phyloP scores from a whole-genome alignment of 371 early-diverging fungal species.

The Haplosporangium sp. region DNA sequence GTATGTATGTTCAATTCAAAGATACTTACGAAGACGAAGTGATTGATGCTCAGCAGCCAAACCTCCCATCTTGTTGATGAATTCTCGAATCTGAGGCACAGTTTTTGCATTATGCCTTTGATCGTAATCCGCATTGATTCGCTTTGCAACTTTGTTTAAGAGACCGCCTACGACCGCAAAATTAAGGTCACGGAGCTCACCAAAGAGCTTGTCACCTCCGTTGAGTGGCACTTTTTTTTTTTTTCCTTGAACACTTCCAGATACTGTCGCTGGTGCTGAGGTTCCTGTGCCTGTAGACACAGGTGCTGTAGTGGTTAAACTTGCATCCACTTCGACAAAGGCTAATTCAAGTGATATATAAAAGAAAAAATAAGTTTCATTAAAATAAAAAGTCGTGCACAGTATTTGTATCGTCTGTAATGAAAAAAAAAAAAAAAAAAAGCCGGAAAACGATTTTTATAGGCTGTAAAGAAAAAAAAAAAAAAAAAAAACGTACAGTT shows the following conservation, averaged over 20 bases:
- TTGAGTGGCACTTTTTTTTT: constrained; percentile 86
- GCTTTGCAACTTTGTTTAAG: constrained; percentile 84
- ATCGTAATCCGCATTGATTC: constrained; percentile 89
- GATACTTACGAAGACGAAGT: constrained; percentile 41
- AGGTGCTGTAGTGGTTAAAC: constrained; percentile 50
- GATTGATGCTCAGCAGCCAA: constrained; percentile 89
- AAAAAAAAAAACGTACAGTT: constrained; percentile 59
- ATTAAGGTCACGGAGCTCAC: constrained; percentile 87
- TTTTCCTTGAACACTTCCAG: constrained; percentile 57
- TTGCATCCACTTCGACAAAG: constrained; percentile 73
- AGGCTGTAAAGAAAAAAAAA: not conserved
- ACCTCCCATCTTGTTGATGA: constrained; percentile 85
- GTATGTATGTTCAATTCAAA: too few species aligned
- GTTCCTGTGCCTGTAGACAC: constrained; percentile 30
- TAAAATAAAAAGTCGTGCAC: not conserved
- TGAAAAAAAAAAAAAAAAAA: not conserved
- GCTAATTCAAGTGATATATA: constrained; percentile 34
- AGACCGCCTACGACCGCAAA: constrained; percentile 89
- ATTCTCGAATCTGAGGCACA: constrained; percentile 88
- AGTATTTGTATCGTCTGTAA: not conserved
- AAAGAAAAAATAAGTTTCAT: not conserved
- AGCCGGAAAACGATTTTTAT: too few species aligned
- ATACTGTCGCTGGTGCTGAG: constrained; percentile 23
- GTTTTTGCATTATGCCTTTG: constrained; percentile 91
- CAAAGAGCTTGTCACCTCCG: constrained; percentile 80